Evolutionary conservation across 768 basidiomycete species (phyloP).

Genomic region (Psilocybe subaeruginosa): DNA sequence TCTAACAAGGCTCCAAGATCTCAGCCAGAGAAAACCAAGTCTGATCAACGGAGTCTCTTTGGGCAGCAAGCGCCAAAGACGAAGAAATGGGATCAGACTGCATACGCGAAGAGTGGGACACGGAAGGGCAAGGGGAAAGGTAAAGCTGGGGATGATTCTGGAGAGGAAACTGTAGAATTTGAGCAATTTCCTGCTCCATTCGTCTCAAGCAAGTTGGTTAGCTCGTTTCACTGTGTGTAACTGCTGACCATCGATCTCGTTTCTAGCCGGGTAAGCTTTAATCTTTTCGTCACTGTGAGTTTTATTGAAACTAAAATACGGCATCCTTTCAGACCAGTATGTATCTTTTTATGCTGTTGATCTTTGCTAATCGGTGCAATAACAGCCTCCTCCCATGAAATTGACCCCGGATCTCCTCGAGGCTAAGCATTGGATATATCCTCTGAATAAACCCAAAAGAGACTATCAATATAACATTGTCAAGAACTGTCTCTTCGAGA

Average conservation of each 20-base stretch:
- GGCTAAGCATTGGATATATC: conserved; percentile 88
- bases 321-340: conserved; percentile 14
- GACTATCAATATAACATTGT: conserved; percentile 97
- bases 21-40: conserved; percentile 44
- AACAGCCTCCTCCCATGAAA: conserved; percentile 77
- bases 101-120: conserved; percentile 79
- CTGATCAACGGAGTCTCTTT: conserved; percentile 45
- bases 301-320: neutral
- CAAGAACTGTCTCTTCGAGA: conserved; percentile 82
- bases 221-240: neutral
- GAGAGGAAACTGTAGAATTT: conserved; percentile 70
- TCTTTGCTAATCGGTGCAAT: conserved; percentile 1
- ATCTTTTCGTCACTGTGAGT: neutral
- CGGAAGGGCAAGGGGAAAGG: conserved; percentile 57
- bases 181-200: conserved; percentile 87
- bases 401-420: conserved; percentile 76
- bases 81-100: conserved; percentile 92
- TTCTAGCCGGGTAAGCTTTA: conserved; percentile 55
- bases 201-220: conserved; percentile 54
- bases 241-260: neutral
- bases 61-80: conserved; percentile 63
- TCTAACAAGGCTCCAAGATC: conserved; percentile 36
- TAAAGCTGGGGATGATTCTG: conserved; percentile 42
- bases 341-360: neutral
- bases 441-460: conserved; percentile 84